phyloP scores from a whole-genome alignment of 345 rosid genomes.

The Linum tenue region DNA sequence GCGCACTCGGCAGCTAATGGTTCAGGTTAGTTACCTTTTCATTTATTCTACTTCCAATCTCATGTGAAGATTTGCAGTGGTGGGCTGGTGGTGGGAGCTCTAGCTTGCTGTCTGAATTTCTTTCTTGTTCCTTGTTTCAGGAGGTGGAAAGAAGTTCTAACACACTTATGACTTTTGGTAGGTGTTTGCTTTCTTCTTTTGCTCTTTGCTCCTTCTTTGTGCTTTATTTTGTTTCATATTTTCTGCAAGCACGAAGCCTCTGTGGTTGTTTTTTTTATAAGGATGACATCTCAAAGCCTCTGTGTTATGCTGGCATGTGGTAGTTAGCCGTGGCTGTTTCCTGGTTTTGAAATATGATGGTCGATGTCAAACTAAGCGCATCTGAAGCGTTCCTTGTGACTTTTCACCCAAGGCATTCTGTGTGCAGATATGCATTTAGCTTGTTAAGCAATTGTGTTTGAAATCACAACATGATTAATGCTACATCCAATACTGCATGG shows the following conservation, averaged over 20 bases:
- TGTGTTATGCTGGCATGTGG: background rate
- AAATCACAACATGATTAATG: background rate
- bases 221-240: background rate
- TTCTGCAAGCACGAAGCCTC: too few species aligned
- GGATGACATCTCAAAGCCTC: background rate
- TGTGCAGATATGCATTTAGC: background rate
- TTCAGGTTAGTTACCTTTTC: constrained; percentile 49
- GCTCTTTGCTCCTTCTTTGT: background rate
- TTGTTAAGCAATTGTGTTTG: background rate
- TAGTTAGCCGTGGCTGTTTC: background rate
- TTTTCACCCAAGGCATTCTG: background rate
- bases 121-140: constrained; percentile 27
- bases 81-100: constrained; percentile 5
- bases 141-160: constrained; percentile 89
- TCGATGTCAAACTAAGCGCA: background rate
- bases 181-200: constrained; percentile 23
- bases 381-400: background rate
- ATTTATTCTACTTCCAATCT: background rate
- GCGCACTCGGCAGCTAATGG: constrained; percentile 87
- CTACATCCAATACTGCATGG: background rate
- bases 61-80: background rate
- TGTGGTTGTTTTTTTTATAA: too few species aligned
- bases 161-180: constrained; percentile 74
- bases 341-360: background rate
- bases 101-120: background rate